These are phyloP conservation scores for Gautieria morchelliformis DNA, from an alignment of 768 basidiomycete species.

Conservation along the genomic window DNA sequence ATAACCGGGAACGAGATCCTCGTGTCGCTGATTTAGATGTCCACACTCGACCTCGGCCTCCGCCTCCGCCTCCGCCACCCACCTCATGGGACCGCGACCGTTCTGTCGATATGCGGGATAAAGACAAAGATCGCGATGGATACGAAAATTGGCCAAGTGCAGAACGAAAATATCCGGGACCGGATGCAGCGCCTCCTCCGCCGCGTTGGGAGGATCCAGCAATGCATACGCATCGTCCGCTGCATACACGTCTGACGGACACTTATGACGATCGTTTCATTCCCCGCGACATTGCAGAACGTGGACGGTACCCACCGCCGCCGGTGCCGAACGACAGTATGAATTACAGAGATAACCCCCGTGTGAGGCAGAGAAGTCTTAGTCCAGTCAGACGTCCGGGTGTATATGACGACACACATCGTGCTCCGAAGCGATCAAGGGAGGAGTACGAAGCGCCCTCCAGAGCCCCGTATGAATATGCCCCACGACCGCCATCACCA, in stretches of 20 bases:
- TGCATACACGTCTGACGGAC: conserved; percentile 2
- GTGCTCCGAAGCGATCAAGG: conserved; percentile 1
- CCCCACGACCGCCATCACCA: background rate
- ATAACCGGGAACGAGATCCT: background rate
- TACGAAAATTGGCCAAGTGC: background rate
- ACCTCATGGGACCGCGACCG: background rate
- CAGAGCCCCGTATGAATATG: background rate
- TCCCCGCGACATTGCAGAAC: background rate
- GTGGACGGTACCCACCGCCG: background rate
- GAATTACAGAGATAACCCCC: conserved; percentile 4
- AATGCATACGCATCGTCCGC: background rate
- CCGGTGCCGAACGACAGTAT: background rate
- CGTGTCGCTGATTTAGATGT: background rate
- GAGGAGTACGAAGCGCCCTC: conserved; percentile 4
- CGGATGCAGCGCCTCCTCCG: background rate
- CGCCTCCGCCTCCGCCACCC: background rate
- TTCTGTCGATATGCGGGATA: background rate
- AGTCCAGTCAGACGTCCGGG: conserved; percentile 5
- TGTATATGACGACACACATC: background rate
- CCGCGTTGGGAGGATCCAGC: background rate
- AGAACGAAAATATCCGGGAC: background rate
- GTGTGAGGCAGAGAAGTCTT: conserved; percentile 4
- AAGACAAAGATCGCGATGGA: conserved; percentile 5
- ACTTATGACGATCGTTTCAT: conserved; percentile 5
- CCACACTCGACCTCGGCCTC: background rate